phyloP scores from a whole-genome alignment of 805 yeast species.

The Kluyveromyces lactis region DNA sequence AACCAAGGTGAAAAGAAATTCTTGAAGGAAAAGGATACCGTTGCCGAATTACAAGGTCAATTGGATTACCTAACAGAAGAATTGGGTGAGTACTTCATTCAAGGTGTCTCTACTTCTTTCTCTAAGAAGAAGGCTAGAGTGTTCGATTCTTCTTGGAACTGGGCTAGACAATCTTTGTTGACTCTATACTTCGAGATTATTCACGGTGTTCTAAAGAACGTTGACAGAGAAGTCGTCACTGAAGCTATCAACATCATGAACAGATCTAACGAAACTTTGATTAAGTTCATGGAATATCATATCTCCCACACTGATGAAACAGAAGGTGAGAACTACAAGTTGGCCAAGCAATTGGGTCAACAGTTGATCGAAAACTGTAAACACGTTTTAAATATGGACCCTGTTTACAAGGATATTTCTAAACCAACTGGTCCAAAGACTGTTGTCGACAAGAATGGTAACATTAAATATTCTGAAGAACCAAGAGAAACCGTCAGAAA shows the following conservation, averaged over 20 bases:
- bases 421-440: constrained; percentile 96
- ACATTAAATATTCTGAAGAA: constrained; percentile 72
- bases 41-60: constrained; percentile 76
- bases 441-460: constrained; percentile 79
- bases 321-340: constrained; percentile 86
- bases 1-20: constrained; percentile 83
- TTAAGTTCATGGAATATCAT: constrained; percentile 92
- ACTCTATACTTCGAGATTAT: constrained; percentile 92
- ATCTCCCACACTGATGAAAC: constrained; percentile 52
- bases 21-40: constrained; percentile 71
- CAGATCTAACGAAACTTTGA: constrained; percentile 87
- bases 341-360: constrained; percentile 84
- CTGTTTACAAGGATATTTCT: constrained; percentile 92
- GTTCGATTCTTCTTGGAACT: constrained; percentile 97
- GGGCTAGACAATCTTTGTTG: constrained; percentile 97
- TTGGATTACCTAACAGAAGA: constrained; percentile 67
- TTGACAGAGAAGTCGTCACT: constrained; percentile 92
- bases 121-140: constrained; percentile 89
- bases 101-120: constrained; percentile 85
- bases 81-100: constrained; percentile 88
- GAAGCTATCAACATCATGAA: constrained; percentile 97
- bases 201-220: constrained; percentile 82
- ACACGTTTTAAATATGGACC: constrained; percentile 70
- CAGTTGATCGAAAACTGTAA: constrained; percentile 93
- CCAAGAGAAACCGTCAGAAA: constrained; percentile 88